phyloP scores from a whole-genome alignment of 2,329 filamentous ascomycete genomes.

The Beauveria asiatica region DNA sequence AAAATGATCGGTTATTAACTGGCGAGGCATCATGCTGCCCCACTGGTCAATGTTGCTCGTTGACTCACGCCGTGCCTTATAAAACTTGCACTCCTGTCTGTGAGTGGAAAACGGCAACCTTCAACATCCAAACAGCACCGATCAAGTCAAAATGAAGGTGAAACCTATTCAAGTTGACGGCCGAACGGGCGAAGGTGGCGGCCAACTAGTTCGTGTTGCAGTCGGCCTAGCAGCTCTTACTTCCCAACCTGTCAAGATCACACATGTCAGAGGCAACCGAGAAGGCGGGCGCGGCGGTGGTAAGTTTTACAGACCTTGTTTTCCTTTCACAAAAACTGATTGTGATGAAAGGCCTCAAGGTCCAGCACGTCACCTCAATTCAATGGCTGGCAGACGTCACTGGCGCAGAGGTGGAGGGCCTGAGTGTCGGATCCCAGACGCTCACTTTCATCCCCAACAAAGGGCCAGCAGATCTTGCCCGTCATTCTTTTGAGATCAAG shows the following conservation, averaged over 20 bases:
- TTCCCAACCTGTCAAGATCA: constrained; percentile 42
- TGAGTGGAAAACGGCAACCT: not conserved
- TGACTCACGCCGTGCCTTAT: constrained; percentile 8
- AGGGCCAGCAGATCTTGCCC: constrained; percentile 29
- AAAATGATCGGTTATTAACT: not conserved
- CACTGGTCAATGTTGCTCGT: not conserved
- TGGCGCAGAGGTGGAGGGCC: constrained; percentile 40
- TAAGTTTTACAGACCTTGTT: constrained; percentile 12
- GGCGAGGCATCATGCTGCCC: not conserved
- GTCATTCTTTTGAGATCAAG: constrained; percentile 39
- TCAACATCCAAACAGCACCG: not conserved
- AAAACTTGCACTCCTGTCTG: not conserved
- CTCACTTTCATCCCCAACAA: constrained; percentile 38
- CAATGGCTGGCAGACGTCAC: constrained; percentile 45
- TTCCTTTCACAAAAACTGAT: not conserved
- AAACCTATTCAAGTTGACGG: constrained; percentile 44
- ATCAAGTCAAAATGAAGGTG: constrained; percentile 12
- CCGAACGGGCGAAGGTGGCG: constrained; percentile 51
- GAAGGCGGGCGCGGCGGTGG: constrained; percentile 20
- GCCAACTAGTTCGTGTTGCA: constrained; percentile 51
- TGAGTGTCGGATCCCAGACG: constrained; percentile 41
- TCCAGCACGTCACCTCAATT: constrained; percentile 51
- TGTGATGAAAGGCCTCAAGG: constrained; percentile 42
- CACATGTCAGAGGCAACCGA: constrained; percentile 48
- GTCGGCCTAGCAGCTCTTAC: constrained; percentile 48